Base-by-base conservation (phyloP, 768 basidiomycete genomes). In the Termitomyces sp. region DNA sequence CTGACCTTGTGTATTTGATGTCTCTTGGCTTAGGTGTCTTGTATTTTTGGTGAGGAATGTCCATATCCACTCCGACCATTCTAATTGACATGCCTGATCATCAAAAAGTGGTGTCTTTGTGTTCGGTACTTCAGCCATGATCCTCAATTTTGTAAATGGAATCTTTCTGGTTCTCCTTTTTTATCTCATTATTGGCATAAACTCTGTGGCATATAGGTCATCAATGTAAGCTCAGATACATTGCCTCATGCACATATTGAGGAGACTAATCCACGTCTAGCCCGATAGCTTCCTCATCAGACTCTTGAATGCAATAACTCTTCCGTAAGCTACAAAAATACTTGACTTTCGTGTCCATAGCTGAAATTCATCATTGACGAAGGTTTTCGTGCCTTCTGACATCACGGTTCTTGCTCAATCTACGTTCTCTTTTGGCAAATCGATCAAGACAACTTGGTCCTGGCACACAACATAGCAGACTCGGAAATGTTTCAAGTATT, bases 311-410 rank as follows among this genome's bases (percentile, higher is more conserved):
- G 57, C 57, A 14, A 10, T 59, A 16, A 56, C 50, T 12, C 61
- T 59, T 52, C 57, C 61, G 57, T 59, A 35, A 37, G 61, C 38
- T 21, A 42, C 11, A 16, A 16, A 19, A 27, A 42, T 12, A n/a
- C n/a, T n/a, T n/a, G n/a, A n/a, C n/a, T 40, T 47, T 17, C 16
- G 21, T 21, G 5, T 19, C 29, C 8, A 12, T 7, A 32, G 19
- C 25, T 27, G 1, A 16, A 6, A 5, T 29, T n/a, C 31, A 43
- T 14, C 35, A 8, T 27, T 27, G 21, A n/a, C 9, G 9, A 27
- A 62, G 61, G 19, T 48, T 62, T 32, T 62, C 61, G 12, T 59
- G 61, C 35, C 50, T 62, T 19, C 48, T 62, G 11, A 62, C 61
- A 12, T 56, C 58, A 27, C 58, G 61, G 9, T 62, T 62, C n/a